Percentiles rank a stretch among this genome's conserved stretches.
These are phyloP conservation scores for Microcyclosporella mali DNA, from an alignment of 2,329 filamentous ascomycete genomes.

Conservation along the genomic window DNA sequence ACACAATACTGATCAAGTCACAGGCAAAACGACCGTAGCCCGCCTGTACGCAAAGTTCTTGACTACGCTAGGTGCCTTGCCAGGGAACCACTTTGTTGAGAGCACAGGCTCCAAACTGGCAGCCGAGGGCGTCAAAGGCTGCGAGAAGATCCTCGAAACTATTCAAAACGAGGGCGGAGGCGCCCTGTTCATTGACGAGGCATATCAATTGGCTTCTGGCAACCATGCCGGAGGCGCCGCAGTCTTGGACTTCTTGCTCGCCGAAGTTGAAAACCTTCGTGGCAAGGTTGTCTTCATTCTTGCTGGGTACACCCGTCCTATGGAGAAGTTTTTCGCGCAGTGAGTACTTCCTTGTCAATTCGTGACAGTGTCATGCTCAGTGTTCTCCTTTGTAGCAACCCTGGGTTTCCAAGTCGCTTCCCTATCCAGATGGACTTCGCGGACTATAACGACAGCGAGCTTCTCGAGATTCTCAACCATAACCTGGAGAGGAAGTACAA, in stretches of 20 bases:
- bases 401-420: slow-evolving; percentile 63
- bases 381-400: slow-evolving; percentile 46
- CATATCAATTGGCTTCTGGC: slow-evolving; percentile 63
- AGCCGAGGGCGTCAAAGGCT: slow-evolving; percentile 53
- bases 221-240: slow-evolving; percentile 52
- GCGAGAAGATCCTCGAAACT: slow-evolving; percentile 51
- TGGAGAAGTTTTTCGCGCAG: slow-evolving; percentile 70
- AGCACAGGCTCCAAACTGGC: slow-evolving; percentile 63
- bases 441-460: slow-evolving; percentile 62
- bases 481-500: slow-evolving; percentile 52
- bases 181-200: slow-evolving; percentile 71
- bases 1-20: no score
- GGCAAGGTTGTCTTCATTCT: slow-evolving; percentile 67
- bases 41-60: slow-evolving; percentile 64
- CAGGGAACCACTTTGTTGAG: slow-evolving; percentile 57
- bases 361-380: no score
- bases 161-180: slow-evolving; percentile 58
- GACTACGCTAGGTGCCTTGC: slow-evolving; percentile 54
- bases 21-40: slow-evolving; percentile 69
- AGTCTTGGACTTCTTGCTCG: slow-evolving; percentile 64
- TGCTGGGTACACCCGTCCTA: slow-evolving; percentile 66
- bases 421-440: slow-evolving; percentile 60
- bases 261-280: slow-evolving; percentile 64
- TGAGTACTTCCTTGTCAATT: no score
- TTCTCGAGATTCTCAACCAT: slow-evolving; percentile 54